A percentile compares a stretch with the other conserved stretches of the same genome.
Conservation (phyloP, 129 eudicot genomes). For the Tanacetum coccineum region DNA sequence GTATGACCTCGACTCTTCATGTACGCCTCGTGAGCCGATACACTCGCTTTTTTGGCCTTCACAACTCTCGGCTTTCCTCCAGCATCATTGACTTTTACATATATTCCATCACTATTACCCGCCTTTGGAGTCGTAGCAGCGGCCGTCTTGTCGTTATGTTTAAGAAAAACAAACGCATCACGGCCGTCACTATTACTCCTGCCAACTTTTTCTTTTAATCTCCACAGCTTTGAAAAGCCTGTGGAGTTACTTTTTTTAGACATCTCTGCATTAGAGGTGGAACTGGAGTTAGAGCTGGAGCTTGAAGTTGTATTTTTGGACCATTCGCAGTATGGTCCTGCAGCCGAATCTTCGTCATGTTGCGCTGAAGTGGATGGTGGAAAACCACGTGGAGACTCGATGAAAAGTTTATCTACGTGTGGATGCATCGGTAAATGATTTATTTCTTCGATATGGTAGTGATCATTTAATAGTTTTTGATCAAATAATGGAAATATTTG, state of each 20-base stretch:
- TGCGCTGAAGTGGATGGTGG: conserved; percentile 19
- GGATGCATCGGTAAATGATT: conserved; percentile 36
- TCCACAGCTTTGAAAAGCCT: conserved; percentile 93
- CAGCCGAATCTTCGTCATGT: conserved; percentile 16
- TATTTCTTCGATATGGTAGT: conserved; percentile 25
- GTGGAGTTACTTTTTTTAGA: conserved; percentile 89
- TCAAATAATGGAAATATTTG: conserved; percentile 35
- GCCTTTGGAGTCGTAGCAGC: conserved; percentile 2
- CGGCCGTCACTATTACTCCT: conserved; percentile 88
- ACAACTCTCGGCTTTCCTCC: conserved; percentile 29
- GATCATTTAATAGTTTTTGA: conserved; percentile 28
- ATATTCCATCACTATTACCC: conserved; percentile 10
- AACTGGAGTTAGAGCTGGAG: too few species aligned
- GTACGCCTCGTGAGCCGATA: conserved; percentile 58
- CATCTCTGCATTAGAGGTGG: conserved; percentile 34
- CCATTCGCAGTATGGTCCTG: conserved; percentile 63
- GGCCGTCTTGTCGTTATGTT: conserved; percentile 17
- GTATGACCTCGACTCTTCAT: conserved; percentile 37
- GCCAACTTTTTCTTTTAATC: conserved; percentile 49
- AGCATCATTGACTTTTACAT: conserved; percentile 25
- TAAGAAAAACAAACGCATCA: conserved; percentile 82
- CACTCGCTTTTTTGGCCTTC: conserved; percentile 36
- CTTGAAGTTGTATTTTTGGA: conserved; percentile 21
- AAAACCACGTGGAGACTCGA: conserved; percentile 21
- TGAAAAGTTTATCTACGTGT: conserved; percentile 44